phyloP scores from a whole-genome alignment of 371 early-diverging fungal species.

The Mucor ambiguus region DNA sequence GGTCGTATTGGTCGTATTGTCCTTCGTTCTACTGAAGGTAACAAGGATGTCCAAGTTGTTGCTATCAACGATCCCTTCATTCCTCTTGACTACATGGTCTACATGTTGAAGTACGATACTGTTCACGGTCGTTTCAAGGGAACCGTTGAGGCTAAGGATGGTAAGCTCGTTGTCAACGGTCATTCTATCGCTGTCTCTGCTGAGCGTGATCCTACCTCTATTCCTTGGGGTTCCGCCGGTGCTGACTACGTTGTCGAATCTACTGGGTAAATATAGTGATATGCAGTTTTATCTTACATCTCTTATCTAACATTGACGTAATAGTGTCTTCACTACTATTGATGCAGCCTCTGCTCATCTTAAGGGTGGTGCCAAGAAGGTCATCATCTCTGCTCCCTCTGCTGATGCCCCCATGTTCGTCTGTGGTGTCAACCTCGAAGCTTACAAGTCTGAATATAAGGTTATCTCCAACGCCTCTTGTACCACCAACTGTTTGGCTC shows the following conservation, averaged over 20 bases:
- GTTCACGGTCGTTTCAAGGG: slow-evolving; percentile 95
- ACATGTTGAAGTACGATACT: slow-evolving; percentile 98
- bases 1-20: slow-evolving; percentile 99
- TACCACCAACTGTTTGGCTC: slow-evolving; percentile 99
- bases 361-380: slow-evolving; percentile 93
- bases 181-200: slow-evolving; percentile 75
- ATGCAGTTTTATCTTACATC: neutral
- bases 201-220: slow-evolving; percentile 80
- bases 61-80: slow-evolving; percentile 99
- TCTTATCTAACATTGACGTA: slow-evolving; percentile 82
- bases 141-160: slow-evolving; percentile 74
- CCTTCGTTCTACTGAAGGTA: slow-evolving; percentile 83
- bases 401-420: slow-evolving; percentile 89
- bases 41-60: slow-evolving; percentile 83
- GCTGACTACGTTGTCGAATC: slow-evolving; percentile 77
- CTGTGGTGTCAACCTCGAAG: slow-evolving; percentile 94
- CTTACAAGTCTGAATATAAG: slow-evolving; percentile 82
- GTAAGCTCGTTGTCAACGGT: slow-evolving; percentile 89
- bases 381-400: slow-evolving; percentile 99
- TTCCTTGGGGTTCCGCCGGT: slow-evolving; percentile 89
- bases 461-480: slow-evolving; percentile 99
- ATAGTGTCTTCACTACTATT: slow-evolving; percentile 90
- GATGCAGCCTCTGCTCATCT: slow-evolving; percentile 92
- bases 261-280: slow-evolving; percentile 26
- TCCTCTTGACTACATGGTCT: slow-evolving; percentile 95